These are phyloP conservation scores for Hyaloscypha variabilis DNA, from an alignment of 495 filamentous ascomycete genomes.

Conservation along the genomic window DNA sequence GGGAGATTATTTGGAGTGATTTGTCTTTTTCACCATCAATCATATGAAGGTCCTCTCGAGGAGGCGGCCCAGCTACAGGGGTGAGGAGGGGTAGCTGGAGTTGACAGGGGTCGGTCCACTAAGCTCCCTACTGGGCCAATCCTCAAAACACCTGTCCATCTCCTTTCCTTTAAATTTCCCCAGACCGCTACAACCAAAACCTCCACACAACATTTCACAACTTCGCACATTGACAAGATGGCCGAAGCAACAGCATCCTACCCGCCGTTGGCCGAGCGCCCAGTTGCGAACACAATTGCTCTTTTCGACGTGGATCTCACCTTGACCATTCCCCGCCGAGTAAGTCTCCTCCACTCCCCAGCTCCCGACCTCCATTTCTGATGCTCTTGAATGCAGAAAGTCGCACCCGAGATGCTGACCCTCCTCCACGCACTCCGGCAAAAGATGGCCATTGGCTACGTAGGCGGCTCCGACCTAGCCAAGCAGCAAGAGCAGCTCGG, in stretches of 20 bases:
- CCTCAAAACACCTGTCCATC: not conserved
- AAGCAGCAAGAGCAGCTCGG: constrained; percentile 98
- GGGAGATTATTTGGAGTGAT: too few species aligned
- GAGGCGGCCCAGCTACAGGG: not conserved
- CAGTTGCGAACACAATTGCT: constrained; percentile 84
- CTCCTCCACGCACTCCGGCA: constrained; percentile 79
- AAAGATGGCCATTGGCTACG: constrained; percentile 89
- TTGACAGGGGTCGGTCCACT: not conserved
- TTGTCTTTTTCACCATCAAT: too few species aligned
- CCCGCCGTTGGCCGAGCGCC: constrained; percentile 77
- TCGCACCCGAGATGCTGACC: constrained; percentile 77
- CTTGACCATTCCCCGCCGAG: constrained; percentile 73
- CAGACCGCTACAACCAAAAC: constrained; percentile 5
- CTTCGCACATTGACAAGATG: constrained; percentile 12
- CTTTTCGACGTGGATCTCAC: constrained; percentile 96
- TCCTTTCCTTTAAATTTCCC: not conserved
- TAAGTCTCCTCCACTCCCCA: constrained; percentile 44
- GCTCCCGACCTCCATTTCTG: constrained; percentile 12
- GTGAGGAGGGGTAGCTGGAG: not conserved
- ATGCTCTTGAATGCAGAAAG: constrained; percentile 45
- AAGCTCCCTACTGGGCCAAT: not conserved
- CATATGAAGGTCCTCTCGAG: too few species aligned
- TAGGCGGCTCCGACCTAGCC: constrained; percentile 80
- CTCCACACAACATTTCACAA: not conserved
- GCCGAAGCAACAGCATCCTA: constrained; percentile 41